These are phyloP conservation scores for Steccherinum ochraceum DNA, from an alignment of 768 basidiomycete species.

Conservation along the genomic window DNA sequence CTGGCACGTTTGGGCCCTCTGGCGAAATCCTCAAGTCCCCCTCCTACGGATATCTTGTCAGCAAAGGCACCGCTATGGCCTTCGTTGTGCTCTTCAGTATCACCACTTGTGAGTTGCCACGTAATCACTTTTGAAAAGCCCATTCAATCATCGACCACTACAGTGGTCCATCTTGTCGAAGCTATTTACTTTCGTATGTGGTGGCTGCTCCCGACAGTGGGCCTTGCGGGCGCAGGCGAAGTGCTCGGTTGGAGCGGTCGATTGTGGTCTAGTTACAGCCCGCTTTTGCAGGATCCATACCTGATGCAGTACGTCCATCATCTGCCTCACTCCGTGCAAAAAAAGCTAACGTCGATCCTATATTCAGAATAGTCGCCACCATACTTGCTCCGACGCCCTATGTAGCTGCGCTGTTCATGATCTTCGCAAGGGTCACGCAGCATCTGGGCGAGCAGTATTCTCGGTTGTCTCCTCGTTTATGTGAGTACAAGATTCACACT, in stretches of 20 bases:
- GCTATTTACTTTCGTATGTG: constrained; percentile 38
- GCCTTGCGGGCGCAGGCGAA: constrained; percentile 43
- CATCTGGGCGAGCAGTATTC: constrained; percentile 43
- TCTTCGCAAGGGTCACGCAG: constrained; percentile 41
- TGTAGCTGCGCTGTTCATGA: constrained; percentile 50
- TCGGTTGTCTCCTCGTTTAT: constrained; percentile 31
- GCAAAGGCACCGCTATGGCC: constrained; percentile 4
- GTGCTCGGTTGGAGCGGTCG: constrained; percentile 50
- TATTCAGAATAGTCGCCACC: constrained; percentile 27
- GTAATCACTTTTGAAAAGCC: no score
- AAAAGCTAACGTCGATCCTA: no score
- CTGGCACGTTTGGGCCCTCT: background rate
- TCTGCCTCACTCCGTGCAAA: background rate
- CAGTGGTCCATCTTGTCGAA: constrained; percentile 44
- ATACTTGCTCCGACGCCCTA: constrained; percentile 53
- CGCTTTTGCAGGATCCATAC: constrained; percentile 24
- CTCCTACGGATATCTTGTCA: background rate
- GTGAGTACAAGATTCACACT: no score
- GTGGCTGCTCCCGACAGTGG: constrained; percentile 47
- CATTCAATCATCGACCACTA: background rate
- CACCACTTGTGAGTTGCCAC: constrained; percentile 30
- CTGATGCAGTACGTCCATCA: constrained; percentile 35
- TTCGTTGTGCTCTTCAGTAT: constrained; percentile 36
- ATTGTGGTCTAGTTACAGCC: constrained; percentile 38
- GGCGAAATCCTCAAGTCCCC: background rate